Base-by-base conservation (phyloP, 2,329 filamentous ascomycete genomes). In the Aspergillus neoniger region DNA sequence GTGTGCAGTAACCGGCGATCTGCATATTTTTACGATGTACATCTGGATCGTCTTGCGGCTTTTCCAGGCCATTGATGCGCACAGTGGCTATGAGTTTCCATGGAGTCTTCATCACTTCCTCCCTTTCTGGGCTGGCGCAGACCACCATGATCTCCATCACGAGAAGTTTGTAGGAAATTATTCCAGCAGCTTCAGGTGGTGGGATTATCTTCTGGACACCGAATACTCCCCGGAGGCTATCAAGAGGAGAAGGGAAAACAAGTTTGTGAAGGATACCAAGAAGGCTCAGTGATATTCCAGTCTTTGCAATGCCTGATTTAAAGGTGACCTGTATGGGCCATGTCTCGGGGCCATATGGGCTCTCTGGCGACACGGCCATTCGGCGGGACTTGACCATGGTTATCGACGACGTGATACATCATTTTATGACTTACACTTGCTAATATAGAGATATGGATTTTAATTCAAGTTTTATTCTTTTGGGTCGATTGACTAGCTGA, bases 101-200 rank as follows among this genome's bases (percentile, higher is more conserved):
- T 99, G 93, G 92, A 94, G 90, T 73, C 81, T 99, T 80, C 92
- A 93, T 79, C 91, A 97, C 79, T 91, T 98, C 83, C 82, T 99
- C 55, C 95, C 95, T 38, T 93, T 99, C 86, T 99, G 95, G 95
- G 94, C 94, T 58, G 95, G 95, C 64, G 95, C 95, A 58, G 88
- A 96, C 70, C 94, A 98, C 81, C 95, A 99, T 81, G 95, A 99
- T 74, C 83, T 92, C 48, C 95, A 99, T 81, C 95, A 99, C 81
- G 95, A 99, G 83, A 92, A 92, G 76, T 99, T 99, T 81, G 92
- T 99, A 65, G 95, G 95, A 70, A 99, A 99, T 83, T 99, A 98
- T 77, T 84, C 94, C 55, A 96, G 92, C 75, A 96, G 91, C 83
- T 99, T 99, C 87, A 87, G 94, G 78, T 99, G 95, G 95, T 99